Evolutionary conservation across 2,329 filamentous ascomycete species (phyloP), one percentile per base, ranked within the genome.

Genomic region (Anisogramma anomala): DNA sequence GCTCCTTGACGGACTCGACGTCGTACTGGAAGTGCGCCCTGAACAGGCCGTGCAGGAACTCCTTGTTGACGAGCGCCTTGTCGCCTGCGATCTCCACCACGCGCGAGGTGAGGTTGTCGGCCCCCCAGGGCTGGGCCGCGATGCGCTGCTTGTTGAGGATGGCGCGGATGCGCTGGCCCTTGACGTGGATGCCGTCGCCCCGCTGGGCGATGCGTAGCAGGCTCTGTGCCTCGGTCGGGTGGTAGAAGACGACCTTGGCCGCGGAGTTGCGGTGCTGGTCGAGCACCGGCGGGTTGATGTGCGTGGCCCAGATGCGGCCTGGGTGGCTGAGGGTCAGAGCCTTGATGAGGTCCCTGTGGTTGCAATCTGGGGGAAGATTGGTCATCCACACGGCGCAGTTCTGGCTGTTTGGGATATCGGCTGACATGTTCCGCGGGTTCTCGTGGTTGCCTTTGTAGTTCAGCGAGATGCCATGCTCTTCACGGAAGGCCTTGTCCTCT

Each of bases 161-260:
- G 13, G 10, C 36, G n/a, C n/a, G n/a, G n/a, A n/a, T n/a, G n/a
- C n/a, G n/a, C n/a, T n/a, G n/a, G n/a, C n/a, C n/a, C n/a, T n/a
- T n/a, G n/a, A n/a, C n/a, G 22, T 23, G 22, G 22, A 23, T 23
- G 22, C 5, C n/a, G n/a, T n/a, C n/a, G n/a, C n/a, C n/a, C n/a
- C n/a, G n/a, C n/a, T n/a, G n/a, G n/a, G n/a, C n/a, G n/a, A n/a
- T n/a, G n/a, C n/a, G 3, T 11, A 47, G 10, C 3, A 47, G 31
- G 18, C 23, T 14, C 22, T 17, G 26, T 1, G 45, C 41, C 6
- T 43, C 38, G 3, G 1, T 4, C 3, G 43, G 40, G 27, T 33
- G 18, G 38, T 47, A 48, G 36, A 48, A 48, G 28, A 42, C 30
- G 18, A 48, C 15, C 26, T 48, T 48, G 13, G 44, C 47, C 0